Percentiles rank a stretch among this genome's conserved stretches.
These are phyloP conservation scores for Hypoxylon rickii DNA, from an alignment of 495 filamentous ascomycete genomes.

Conservation along the genomic window DNA sequence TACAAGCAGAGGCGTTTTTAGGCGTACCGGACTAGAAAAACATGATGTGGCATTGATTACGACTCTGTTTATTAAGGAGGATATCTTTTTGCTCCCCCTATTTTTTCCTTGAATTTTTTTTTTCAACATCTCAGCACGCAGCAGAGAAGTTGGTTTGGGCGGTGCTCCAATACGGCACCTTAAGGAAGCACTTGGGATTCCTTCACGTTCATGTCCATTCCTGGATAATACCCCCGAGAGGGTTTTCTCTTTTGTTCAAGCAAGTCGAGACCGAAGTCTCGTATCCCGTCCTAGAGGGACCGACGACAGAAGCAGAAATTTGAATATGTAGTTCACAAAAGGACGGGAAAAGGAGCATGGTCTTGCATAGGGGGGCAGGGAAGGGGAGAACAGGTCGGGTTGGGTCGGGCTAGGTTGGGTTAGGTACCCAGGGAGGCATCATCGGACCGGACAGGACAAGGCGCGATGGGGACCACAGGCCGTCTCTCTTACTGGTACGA, in stretches of 20 bases:
- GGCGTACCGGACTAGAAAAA: conserved; percentile 32
- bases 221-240: not conserved
- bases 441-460: too few species aligned
- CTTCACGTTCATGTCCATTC: not conserved
- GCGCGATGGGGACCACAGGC: too few species aligned
- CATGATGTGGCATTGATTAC: conserved; percentile 3
- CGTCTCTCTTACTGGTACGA: too few species aligned
- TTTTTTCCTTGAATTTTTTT: not conserved
- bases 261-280: not conserved
- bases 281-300: not conserved
- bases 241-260: not conserved
- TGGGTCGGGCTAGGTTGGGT: not conserved
- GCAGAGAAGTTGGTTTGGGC: too few species aligned
- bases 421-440: not conserved
- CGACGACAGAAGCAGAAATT: not conserved
- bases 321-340: not conserved
- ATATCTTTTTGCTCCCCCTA: not conserved
- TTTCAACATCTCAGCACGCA: too few species aligned
- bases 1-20: conserved; percentile 40
- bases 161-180: too few species aligned
- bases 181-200: not conserved
- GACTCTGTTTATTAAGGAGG: not conserved
- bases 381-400: not conserved
- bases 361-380: not conserved
- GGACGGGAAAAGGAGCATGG: not conserved